Base-by-base conservation (phyloP, 805 yeast genomes). In the Yarrowia keelungensis region DNA sequence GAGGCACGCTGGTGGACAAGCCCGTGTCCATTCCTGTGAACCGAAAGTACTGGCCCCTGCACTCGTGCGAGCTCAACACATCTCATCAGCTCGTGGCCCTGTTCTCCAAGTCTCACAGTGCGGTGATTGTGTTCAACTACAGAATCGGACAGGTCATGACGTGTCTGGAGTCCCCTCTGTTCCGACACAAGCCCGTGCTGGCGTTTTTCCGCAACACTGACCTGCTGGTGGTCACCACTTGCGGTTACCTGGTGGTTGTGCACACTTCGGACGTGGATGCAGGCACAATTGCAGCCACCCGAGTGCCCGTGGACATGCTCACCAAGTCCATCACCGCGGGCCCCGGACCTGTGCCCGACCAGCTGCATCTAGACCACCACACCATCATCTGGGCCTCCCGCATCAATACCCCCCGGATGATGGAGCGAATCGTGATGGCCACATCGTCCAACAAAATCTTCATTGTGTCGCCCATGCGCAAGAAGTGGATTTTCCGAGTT, bases 1-100 rank as follows among this genome's bases (percentile, higher is more conserved):
- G 45, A 12, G 59, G 67, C 49, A 53, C 67, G 0, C 49, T 42
- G 26, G 76, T 78, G 62, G 88, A 83, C 65, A 70, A 73, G 32
- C 87, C 86, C 8, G 80, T 83, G 1, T 81, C 79, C 56, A 73
- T 83, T 36, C 84, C 84, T 22, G 74, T 79, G 7, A 74, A 79
- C 10, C 75, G 80, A 3, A 82, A 83, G 47, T 80, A 85, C 59
- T 84, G 91, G 87, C 93, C 92, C 0, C 81, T 89, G 0, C 83
- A 86, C 12, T 84, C 85, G 69, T 81, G 86, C 22, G 84, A 82
- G 19, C 68, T 71, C 42, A 47, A 69, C 42, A 65, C 68, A 9
- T 15, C 50, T 9, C n/a, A 54, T 22, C 49, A 65, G 35, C 58
- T 35, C 10, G 51, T 70, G n/a, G 71, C 69, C 11, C 26, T 70